phyloP scores from a whole-genome alignment of 2,329 filamentous ascomycete species.

The Fusarium sp. region DNA sequence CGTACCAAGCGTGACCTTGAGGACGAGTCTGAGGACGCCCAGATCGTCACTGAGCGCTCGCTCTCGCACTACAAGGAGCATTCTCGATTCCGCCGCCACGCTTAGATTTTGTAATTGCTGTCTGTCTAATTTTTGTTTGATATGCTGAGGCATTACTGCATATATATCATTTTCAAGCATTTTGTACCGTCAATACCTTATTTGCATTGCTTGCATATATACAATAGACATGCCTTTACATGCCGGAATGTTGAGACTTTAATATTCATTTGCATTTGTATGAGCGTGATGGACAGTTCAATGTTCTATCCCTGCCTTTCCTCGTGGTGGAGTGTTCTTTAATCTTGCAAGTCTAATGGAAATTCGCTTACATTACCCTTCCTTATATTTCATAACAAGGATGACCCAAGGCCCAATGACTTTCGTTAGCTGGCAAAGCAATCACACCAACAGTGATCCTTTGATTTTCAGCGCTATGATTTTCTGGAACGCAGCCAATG shows the following conservation, averaged over 20 bases:
- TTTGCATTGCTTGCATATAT: constrained; percentile 24
- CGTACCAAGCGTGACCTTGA: constrained; percentile 35
- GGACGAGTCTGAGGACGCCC: constrained; percentile 12
- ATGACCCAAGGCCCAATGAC: too few relatives aligned
- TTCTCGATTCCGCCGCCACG: constrained; percentile 30
- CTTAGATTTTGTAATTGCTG: constrained; percentile 14
- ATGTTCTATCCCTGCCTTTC: background rate
- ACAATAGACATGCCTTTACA: constrained; percentile 23
- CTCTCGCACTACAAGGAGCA: constrained; percentile 28
- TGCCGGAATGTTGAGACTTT: background rate
- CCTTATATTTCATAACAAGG: too few relatives aligned
- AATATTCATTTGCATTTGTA: background rate
- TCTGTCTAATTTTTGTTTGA: constrained; percentile 9
- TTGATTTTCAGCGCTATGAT: background rate
- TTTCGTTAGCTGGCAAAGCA: too few relatives aligned
- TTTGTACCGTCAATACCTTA: constrained; percentile 17
- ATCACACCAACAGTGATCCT: background rate
- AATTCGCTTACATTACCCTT: background rate
- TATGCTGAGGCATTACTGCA: constrained; percentile 22
- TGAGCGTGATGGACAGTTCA: background rate
- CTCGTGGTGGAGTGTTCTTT: too few relatives aligned
- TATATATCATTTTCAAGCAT: constrained; percentile 16
- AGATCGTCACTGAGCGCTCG: constrained; percentile 25
- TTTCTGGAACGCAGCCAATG: background rate
- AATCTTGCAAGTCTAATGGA: too few relatives aligned